phyloP scores from a whole-genome alignment of 768 basidiomycete genomes.

The Tricholoma flavovirens region DNA sequence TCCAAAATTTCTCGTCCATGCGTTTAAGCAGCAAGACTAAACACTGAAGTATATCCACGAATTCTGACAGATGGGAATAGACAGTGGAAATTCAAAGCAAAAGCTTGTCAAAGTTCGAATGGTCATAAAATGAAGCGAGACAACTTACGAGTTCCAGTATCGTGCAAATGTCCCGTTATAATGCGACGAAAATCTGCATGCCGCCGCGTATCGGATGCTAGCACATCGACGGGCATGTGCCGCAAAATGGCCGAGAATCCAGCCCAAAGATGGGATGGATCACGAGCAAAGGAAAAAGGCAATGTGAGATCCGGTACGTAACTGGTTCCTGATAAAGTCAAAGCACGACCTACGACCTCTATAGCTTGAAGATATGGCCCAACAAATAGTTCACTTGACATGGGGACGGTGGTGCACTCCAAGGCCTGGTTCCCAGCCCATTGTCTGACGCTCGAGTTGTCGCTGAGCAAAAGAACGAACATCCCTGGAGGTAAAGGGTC shows the following conservation, averaged over 20 bases:
- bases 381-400: conserved; percentile 42
- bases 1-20: conserved; percentile 57
- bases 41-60: conserved; percentile 50
- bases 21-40: conserved; percentile 58
- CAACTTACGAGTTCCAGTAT: conserved; percentile 54
- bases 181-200: conserved; percentile 43
- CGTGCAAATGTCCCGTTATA: conserved; percentile 57
- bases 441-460: conserved; percentile 41
- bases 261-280: conserved; percentile 49
- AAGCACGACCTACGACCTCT: conserved; percentile 26
- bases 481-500: conserved; percentile 57
- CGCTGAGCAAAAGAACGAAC: conserved; percentile 51
- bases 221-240: conserved; percentile 43
- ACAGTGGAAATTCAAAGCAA: conserved; percentile 3
- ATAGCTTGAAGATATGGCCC: conserved; percentile 43
- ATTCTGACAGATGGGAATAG: conserved; percentile 37
- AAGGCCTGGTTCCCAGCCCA: conserved; percentile 53
- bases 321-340: neutral
- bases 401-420: conserved; percentile 34
- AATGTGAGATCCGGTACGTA: conserved; percentile 8
- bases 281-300: conserved; percentile 27
- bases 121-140: conserved; percentile 10
- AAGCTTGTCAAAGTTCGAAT: conserved; percentile 8
- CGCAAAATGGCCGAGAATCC: conserved; percentile 40
- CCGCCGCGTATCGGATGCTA: conserved; percentile 27